Conservation (phyloP, 306 rosid species). For the Vigna radiata region DNA sequence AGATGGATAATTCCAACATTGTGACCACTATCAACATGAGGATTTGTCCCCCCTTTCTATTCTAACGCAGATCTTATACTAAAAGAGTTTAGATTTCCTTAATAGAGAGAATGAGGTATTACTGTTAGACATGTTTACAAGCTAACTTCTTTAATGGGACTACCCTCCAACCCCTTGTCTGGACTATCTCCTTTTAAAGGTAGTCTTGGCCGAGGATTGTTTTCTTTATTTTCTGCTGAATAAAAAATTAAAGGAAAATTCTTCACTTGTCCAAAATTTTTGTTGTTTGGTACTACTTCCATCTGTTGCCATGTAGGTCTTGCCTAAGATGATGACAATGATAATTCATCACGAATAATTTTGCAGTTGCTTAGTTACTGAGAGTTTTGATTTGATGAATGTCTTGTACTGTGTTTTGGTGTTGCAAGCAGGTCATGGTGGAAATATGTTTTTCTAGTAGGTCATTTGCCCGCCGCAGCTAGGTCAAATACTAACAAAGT, state of each 20-base stretch:
- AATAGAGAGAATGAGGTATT: no score
- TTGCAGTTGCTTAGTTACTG: conserved; percentile 12
- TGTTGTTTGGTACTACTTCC: not conserved
- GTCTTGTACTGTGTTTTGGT: conserved; percentile 27
- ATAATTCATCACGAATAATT: not conserved
- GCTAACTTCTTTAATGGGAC: no score
- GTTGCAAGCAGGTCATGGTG: conserved; percentile 40
- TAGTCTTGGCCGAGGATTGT: no score
- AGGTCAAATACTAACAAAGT: conserved; percentile 48
- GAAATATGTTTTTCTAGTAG: conserved; percentile 33
- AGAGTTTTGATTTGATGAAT: conserved; percentile 34
- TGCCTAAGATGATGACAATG: not conserved
- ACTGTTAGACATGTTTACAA: no score
- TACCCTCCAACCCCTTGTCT: no score
- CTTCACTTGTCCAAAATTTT: not conserved
- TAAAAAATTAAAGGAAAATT: not conserved
- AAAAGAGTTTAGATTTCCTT: no score
- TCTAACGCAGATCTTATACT: no score
- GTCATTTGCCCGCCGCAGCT: conserved; percentile 15
- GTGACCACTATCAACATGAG: no score
- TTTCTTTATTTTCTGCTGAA: no score
- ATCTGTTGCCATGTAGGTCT: not conserved
- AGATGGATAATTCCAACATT: no score
- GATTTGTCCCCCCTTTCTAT: no score
- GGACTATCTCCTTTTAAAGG: no score